Conservation (phyloP, 805 yeast species). For the Groenewaldozyma tartarivorans region DNA sequence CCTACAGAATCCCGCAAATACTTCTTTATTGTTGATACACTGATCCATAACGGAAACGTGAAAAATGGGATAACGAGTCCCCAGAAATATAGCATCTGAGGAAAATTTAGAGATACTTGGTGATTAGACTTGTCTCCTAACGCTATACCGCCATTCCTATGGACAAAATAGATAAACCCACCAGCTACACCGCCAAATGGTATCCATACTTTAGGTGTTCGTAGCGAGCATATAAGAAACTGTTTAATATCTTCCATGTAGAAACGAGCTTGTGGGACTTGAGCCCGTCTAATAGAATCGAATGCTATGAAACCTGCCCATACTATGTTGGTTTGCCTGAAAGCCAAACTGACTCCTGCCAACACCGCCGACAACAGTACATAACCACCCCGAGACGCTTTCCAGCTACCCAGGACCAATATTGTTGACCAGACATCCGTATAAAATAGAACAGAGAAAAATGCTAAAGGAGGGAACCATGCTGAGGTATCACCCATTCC, state of each 20-base stretch:
- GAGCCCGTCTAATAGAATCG: slow-evolving; percentile 17
- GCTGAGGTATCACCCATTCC: slow-evolving; percentile 22
- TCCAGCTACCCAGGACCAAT: slow-evolving; percentile 47
- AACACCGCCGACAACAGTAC: slow-evolving; percentile 37
- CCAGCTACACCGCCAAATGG: slow-evolving; percentile 36
- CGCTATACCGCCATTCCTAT: slow-evolving; percentile 72
- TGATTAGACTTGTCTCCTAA: slow-evolving; percentile 91
- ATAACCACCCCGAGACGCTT: slow-evolving; percentile 12
- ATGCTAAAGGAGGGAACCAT: slow-evolving; percentile 60
- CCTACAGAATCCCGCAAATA: too few species aligned
- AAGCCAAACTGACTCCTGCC: slow-evolving; percentile 55
- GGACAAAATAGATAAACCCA: slow-evolving; percentile 48
- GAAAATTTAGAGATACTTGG: slow-evolving; percentile 55
- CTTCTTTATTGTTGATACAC: slow-evolving; percentile 30
- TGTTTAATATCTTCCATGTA: slow-evolving; percentile 17
- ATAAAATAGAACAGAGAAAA: slow-evolving; percentile 72
- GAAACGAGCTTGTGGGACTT: neutral
- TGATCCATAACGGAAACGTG: slow-evolving; percentile 67
- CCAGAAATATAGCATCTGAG: slow-evolving; percentile 73
- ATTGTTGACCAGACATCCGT: slow-evolving; percentile 92
- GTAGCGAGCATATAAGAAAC: neutral
- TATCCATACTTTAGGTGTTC: slow-evolving; percentile 11
- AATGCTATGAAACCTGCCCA: slow-evolving; percentile 66
- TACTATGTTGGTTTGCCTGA: slow-evolving; percentile 85
- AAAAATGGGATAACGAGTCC: slow-evolving; percentile 48